Conservation (phyloP, 306 rosid genomes). For the Abrus pulchellus region DNA sequence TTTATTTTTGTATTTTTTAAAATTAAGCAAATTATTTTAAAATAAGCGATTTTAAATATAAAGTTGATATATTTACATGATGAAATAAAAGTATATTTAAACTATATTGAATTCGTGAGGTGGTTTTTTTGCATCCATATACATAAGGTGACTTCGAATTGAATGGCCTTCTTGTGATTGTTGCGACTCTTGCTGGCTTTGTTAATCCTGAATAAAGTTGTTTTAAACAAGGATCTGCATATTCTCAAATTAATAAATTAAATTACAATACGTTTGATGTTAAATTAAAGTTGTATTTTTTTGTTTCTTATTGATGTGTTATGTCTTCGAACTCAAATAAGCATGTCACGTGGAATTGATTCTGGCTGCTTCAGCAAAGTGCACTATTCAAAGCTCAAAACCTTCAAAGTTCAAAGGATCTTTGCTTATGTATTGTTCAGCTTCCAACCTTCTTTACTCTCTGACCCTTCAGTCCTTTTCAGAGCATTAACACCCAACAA, state of each 20-base stretch:
- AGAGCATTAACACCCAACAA: conserved; percentile 20
- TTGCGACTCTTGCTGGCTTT: neutral
- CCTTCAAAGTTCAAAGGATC: neutral
- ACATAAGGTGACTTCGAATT: too few species aligned
- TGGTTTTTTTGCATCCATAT: too few species aligned
- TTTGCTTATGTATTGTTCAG: neutral
- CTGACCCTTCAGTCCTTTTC: conserved; percentile 15
- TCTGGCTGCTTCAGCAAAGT: neutral
- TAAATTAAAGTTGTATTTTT: neutral
- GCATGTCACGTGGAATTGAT: neutral
- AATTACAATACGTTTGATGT: neutral
- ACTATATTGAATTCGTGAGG: too few species aligned
- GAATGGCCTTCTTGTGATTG: neutral
- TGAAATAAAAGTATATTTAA: too few species aligned
- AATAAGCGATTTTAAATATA: too few species aligned
- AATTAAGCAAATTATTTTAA: too few species aligned
- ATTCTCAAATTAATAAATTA: neutral
- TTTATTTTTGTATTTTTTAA: too few species aligned
- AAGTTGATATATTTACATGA: too few species aligned
- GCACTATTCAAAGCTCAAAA: conserved; percentile 13
- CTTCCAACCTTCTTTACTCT: neutral
- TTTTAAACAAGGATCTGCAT: neutral
- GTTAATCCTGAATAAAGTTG: neutral
- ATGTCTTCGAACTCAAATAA: neutral
- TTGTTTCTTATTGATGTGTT: neutral